Evolutionary conservation across 202 grass and related monocot genomes (phyloP), one percentile per base, ranked within the genome.

Genomic region (Cymbopogon flexuosus): DNA sequence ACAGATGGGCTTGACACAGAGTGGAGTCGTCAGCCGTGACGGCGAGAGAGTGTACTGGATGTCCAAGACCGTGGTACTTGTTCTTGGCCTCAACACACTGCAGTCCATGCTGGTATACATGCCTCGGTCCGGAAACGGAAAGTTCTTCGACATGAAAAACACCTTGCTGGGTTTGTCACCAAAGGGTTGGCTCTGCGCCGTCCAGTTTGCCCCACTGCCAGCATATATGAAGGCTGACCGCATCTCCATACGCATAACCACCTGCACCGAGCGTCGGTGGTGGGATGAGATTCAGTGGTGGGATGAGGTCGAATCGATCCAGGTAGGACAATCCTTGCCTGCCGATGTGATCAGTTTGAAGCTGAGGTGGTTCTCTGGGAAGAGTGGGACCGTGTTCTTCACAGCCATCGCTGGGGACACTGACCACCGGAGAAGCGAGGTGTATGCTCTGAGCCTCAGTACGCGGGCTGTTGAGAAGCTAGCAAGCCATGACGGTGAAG

Each of bases 321-420:
- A 21, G 27, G 27, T 78, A 47, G 40, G 47, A 3, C 75, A 66
- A 21, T 78, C 12, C 61, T 65, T 78, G 75, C 75, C 75, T 13
- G 27, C 10, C 0, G 42, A 66, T 35, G 75, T 65, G 18, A 34
- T 0, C 43, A 21, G 14, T 46, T 18, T 78, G n/a, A 78, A 31
- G 41, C 60, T 78, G 41, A 16, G 5, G 16, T 78, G 75, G 75
- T 78, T 78, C 61, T 65, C 42, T 0, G 42, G 29, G 18, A 65
- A 65, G 75, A 78, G 41, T 3, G 75, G 75, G 10, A 11, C 16
- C 0, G 75, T 78, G 5, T 65, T 66, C 16, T 66, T 78, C 15
- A n/a, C 13, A 0, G 21, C 5, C 0, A 1, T 18, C 2, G 0
- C 14, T 27, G 42, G 39, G 27, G 31, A 13, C 16, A 6, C 0